Percentiles rank a stretch among this genome's conserved stretches.
Evolutionary conservation across 2,329 filamentous ascomycete species (phyloP).

Genomic region (Botrytis galanthina): DNA sequence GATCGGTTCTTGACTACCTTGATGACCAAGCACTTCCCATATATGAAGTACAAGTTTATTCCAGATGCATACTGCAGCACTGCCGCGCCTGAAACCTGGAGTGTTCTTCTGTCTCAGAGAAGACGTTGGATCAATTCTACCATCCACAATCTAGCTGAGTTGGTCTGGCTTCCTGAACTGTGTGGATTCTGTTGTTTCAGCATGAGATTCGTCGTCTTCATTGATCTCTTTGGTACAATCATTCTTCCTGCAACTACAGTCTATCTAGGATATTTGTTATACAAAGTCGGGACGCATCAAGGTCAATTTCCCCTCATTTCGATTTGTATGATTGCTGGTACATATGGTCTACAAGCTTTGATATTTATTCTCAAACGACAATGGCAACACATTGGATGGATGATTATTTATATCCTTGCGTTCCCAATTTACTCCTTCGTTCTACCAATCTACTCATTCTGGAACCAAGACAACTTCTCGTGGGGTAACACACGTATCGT

Average conservation of each 20-base stretch:
- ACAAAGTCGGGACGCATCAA: conserved; percentile 63
- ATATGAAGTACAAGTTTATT: conserved; percentile 95
- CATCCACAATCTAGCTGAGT: conserved; percentile 89
- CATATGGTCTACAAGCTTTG: conserved; percentile 92
- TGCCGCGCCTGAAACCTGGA: conserved; percentile 91
- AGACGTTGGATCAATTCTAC: conserved; percentile 99
- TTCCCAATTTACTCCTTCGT: conserved; percentile 92
- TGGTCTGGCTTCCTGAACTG: conserved; percentile 87
- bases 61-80: conserved; percentile 91
- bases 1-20: conserved; percentile 96
- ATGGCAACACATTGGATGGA: conserved; percentile 99
- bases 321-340: conserved; percentile 81
- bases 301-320: conserved; percentile 85
- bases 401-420: conserved; percentile 97
- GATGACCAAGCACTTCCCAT: conserved; percentile 97
- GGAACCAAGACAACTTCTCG: conserved; percentile 98
- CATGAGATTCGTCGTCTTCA: conserved; percentile 94
- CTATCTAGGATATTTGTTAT: conserved; percentile 87
- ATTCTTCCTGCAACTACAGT: conserved; percentile 85
- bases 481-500: conserved; percentile 99
- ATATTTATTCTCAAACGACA: conserved; percentile 97
- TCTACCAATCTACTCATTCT: conserved; percentile 95
- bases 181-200: conserved; percentile 99
- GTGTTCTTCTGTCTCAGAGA: conserved; percentile 91
- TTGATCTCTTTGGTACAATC: conserved; percentile 89